These are phyloP conservation scores for Penicillium odoratum DNA, from an alignment of 495 filamentous ascomycete species.

Conservation along the genomic window DNA sequence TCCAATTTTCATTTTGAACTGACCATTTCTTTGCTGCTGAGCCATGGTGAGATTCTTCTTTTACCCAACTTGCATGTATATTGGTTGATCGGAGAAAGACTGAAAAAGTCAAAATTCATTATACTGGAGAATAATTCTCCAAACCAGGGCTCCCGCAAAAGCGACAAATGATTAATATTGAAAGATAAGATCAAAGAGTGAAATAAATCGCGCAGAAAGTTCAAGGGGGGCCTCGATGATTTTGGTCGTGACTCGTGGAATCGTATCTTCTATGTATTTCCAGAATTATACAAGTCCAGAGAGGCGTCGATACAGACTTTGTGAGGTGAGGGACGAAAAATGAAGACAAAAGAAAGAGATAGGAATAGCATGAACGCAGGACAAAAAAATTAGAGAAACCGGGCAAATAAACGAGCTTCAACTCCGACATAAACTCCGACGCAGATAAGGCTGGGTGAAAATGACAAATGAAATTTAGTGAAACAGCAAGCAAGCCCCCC, in stretches of 20 bases:
- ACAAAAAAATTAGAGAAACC: neutral
- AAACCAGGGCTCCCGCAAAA: neutral
- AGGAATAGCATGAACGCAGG: neutral
- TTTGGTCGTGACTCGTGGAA: conserved; percentile 32
- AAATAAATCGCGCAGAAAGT: neutral
- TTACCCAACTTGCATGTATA: no score
- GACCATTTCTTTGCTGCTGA: no score
- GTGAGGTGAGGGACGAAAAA: conserved; percentile 12
- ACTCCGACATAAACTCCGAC: neutral
- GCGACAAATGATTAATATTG: neutral
- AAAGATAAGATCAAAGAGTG: neutral
- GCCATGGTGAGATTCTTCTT: no score
- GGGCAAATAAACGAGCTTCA: conserved; percentile 1
- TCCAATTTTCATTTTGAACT: no score
- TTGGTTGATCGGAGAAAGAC: no score
- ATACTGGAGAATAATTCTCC: neutral
- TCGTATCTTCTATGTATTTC: conserved; percentile 33
- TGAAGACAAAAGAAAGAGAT: neutral
- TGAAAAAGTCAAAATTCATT: neutral
- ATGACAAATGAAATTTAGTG: neutral
- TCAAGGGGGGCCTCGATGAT: conserved; percentile 17
- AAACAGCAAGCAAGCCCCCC: conserved; percentile 10
- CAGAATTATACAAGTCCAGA: conserved; percentile 3
- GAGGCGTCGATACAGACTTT: conserved; percentile 21
- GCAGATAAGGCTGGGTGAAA: no score